Conservation (phyloP, 768 basidiomycete species). For the Amylocystis lapponica region DNA sequence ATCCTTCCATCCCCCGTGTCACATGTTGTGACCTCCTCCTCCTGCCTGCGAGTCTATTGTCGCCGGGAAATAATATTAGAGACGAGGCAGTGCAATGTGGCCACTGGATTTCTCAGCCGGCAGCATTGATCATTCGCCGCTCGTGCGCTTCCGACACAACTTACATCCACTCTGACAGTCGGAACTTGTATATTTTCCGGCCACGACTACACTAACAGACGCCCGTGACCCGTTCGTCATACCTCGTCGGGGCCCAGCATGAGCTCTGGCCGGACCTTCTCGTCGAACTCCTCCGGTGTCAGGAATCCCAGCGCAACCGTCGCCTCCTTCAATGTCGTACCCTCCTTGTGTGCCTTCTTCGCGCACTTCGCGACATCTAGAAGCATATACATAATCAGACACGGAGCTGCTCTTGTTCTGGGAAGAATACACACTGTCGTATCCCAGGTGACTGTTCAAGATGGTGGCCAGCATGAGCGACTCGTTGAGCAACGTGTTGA, state of each 20-base stretch:
- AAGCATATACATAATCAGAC: conserved; percentile 8
- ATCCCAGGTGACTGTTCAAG: conserved; percentile 92
- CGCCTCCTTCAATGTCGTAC: conserved; percentile 92
- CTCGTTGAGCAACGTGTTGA: conserved; percentile 84
- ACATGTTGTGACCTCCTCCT: conserved; percentile 8
- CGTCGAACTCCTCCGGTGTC: conserved; percentile 88
- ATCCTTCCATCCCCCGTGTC: conserved; percentile 18
- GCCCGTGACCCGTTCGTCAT: too few species aligned
- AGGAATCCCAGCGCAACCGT: conserved; percentile 84
- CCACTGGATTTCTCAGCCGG: too few species aligned
- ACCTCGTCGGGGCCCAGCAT: conserved; percentile 81
- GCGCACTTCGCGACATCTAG: conserved; percentile 96
- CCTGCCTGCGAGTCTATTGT: too few species aligned
- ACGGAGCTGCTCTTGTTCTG: conserved; percentile 2
- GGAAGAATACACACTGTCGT: conserved; percentile 66
- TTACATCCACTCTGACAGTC: too few species aligned
- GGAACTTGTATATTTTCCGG: too few species aligned
- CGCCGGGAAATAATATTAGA: too few species aligned
- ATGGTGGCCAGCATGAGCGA: conserved; percentile 98
- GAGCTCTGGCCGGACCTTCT: conserved; percentile 86
- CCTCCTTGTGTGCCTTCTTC: conserved; percentile 99
- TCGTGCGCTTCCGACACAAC: too few species aligned
- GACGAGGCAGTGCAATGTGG: too few species aligned
- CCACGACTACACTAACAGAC: conserved; percentile 11
- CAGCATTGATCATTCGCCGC: too few species aligned